Conservation (phyloP, 140 eudicot genomes). For the Stevia rebaudiana region DNA sequence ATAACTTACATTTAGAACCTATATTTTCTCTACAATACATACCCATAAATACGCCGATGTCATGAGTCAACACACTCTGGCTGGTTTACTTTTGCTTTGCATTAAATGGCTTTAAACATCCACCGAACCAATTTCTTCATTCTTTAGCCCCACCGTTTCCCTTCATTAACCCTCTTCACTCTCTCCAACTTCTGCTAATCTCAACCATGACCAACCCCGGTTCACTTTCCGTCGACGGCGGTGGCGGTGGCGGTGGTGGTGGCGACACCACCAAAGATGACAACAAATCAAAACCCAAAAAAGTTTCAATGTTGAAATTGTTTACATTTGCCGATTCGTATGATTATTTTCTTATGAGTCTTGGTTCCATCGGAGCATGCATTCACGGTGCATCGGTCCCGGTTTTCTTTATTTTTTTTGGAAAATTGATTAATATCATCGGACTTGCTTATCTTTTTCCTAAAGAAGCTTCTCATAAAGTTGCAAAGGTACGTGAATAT, state of each 20-base stretch:
- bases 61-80: conserved; percentile 45
- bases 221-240: conserved; percentile 18
- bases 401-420: conserved; percentile 89
- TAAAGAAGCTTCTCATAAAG: conserved; percentile 79
- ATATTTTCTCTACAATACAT: conserved; percentile 28
- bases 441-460: conserved; percentile 95
- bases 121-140: conserved; percentile 28
- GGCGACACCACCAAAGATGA: not conserved
- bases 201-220: conserved; percentile 15
- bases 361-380: conserved; percentile 81
- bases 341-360: conserved; percentile 66
- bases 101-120: conserved; percentile 33
- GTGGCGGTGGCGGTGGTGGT: conserved; percentile 16
- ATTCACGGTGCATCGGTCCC: conserved; percentile 95
- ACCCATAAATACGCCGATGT: conserved; percentile 25
- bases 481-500: conserved; percentile 55
- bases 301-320: conserved; percentile 48
- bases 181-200: not conserved
- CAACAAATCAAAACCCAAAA: conserved; percentile 13
- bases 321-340: conserved; percentile 76
- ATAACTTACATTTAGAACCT: conserved; percentile 23
- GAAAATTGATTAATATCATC: conserved; percentile 72
- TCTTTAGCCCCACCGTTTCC: conserved; percentile 17
- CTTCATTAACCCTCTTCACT: conserved; percentile 16
- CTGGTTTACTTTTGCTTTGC: conserved; percentile 36